phyloP scores from a whole-genome alignment of 148 eudicot species.

The Spergularia bocconei region DNA sequence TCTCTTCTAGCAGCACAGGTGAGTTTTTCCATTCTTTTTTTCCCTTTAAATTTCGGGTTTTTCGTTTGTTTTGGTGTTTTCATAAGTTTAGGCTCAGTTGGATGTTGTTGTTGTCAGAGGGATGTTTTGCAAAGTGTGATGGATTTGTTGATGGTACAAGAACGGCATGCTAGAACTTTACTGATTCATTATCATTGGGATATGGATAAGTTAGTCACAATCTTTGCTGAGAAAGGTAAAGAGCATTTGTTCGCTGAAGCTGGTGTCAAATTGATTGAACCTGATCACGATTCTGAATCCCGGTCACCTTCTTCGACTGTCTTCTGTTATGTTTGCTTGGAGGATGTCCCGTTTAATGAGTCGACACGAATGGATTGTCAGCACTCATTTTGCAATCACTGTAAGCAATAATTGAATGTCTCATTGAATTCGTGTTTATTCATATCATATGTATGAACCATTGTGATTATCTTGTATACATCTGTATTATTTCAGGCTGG shows the following conservation, averaged over 20 bases:
- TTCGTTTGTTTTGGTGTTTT: not conserved
- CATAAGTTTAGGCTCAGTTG: not conserved
- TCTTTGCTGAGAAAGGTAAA: constrained; percentile 58
- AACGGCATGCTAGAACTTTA: constrained; percentile 65
- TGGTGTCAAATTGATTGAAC: constrained; percentile 42
- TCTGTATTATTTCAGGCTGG: constrained; percentile 50
- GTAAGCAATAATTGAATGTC: constrained; percentile 33
- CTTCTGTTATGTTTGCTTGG: constrained; percentile 56
- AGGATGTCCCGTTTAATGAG: constrained; percentile 45
- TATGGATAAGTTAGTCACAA: constrained; percentile 51
- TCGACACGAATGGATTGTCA: constrained; percentile 68
- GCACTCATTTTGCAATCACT: constrained; percentile 65
- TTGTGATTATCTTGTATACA: too few species aligned
- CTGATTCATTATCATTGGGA: constrained; percentile 76
- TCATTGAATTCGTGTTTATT: too few species aligned
- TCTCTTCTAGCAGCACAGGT: constrained; percentile 70
- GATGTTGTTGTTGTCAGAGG: constrained; percentile 32
- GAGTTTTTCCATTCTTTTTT: not conserved
- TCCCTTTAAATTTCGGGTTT: not conserved
- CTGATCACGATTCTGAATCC: constrained; percentile 24
- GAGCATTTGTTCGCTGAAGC: constrained; percentile 52
- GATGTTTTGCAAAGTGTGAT: constrained; percentile 65
- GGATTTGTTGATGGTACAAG: constrained; percentile 60
- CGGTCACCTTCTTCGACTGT: constrained; percentile 26
- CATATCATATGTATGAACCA: too few species aligned